Evolutionary conservation across 257 asterid species (phyloP).

Genomic region (Gentiana dahurica): DNA sequence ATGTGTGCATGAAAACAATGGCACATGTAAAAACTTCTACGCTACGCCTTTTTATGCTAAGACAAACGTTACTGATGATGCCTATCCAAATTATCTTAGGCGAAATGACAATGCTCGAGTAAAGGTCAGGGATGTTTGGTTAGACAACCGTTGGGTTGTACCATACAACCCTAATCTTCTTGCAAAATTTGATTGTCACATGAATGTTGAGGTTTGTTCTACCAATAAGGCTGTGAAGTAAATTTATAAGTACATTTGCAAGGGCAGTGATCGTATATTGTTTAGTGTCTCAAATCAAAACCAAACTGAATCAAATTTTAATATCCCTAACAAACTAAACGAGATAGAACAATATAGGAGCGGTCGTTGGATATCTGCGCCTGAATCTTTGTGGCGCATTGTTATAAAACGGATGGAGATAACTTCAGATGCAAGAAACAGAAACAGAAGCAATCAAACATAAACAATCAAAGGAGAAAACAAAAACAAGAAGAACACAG

Average conservation of each 20-base stretch:
- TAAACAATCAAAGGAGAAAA: too few species aligned
- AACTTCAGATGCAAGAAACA: too few species aligned
- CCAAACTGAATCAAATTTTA: too few species aligned
- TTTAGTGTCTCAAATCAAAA: not conserved
- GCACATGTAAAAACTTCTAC: too few species aligned
- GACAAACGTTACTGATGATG: not conserved
- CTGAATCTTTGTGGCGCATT: not conserved
- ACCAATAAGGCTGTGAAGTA: not conserved
- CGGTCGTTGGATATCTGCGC: not conserved
- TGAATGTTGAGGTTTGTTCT: not conserved
- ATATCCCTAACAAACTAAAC: not conserved
- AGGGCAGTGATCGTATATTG: not conserved
- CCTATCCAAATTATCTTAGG: not conserved
- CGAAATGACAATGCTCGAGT: not conserved
- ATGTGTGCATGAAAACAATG: too few species aligned
- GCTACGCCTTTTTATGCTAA: not conserved
- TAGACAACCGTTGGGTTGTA: conserved; percentile 2
- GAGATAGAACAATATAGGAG: not conserved
- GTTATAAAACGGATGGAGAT: too few species aligned
- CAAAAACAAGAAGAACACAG: too few species aligned
- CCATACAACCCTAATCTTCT: too few species aligned
- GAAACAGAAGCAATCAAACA: too few species aligned
- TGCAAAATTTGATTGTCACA: not conserved
- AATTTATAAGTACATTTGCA: not conserved
- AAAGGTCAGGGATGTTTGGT: not conserved